Base-by-base conservation (phyloP, 2,329 filamentous ascomycete genomes). In the Aspergillus candidus region DNA sequence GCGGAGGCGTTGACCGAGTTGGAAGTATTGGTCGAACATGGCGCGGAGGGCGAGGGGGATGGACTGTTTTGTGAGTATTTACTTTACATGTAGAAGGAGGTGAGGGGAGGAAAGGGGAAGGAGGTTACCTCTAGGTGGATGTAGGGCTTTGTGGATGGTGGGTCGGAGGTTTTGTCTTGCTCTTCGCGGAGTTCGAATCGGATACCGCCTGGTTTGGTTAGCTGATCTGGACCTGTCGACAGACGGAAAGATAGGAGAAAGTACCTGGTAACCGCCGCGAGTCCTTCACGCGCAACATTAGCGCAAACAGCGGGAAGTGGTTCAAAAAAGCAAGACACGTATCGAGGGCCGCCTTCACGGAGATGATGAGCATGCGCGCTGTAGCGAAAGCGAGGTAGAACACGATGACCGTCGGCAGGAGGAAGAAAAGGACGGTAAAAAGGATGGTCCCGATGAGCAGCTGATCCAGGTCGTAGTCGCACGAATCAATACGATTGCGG, bases 1-100 rank as follows among this genome's bases (percentile, higher is more conserved):
- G 45, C 88, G 84, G 50, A 98, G 88, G 38, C 93, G 88, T 51
- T 87, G 82, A 22, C 86, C 89, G 58, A 98, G 88, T 65, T 96
- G 89, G 61, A 94, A 95, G 69, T 98, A 98, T 60, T 97, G 90
- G 48, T 94, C 81, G 67, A 98, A 97, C 81, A 97, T 97, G 57
- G 86, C 87, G n/a, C 83, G 79, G 54, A 97, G 86, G 3, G 87
- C 83, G 6, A 98, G 79, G 2, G 93, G 91, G 6, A 95, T 86
- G 3, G 91, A 91, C 83, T 93, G 15, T 33, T 17, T 17, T 34
- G 41, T 62, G 43, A 62, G 51, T 35, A 5, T 12, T 3, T 38
- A 12, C 36, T 36, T 7, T 2, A 27, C 10, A 5, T 32, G 13
- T 31, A 11, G 14, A 18, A 33, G 10, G 8, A 38, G 11, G 5